Conservation (phyloP, 2,329 filamentous ascomycete species). For the Rachicladosporium sp. region DNA sequence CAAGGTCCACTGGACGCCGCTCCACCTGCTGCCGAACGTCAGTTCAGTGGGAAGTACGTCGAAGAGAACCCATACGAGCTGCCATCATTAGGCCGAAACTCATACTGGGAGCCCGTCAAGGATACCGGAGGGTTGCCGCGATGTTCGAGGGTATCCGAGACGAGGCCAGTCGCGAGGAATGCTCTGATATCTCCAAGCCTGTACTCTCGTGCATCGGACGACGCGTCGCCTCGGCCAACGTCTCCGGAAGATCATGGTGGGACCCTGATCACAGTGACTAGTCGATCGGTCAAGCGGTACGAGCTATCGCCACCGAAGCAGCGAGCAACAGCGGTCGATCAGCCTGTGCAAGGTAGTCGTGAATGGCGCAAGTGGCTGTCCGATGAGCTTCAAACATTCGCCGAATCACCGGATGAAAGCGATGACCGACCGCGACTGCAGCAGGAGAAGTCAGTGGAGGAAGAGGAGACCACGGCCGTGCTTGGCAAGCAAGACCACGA, state of each 20-base stretch:
- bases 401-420: slow-evolving; percentile 19
- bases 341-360: slow-evolving; percentile 23
- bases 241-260: slow-evolving; percentile 17
- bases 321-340: neutral
- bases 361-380: slow-evolving; percentile 38
- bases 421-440: slow-evolving; percentile 17
- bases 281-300: slow-evolving; percentile 32
- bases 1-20: slow-evolving; percentile 26
- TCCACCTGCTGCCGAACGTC: neutral
- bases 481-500: no score
- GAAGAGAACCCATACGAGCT: slow-evolving; percentile 23
- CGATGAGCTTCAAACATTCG: slow-evolving; percentile 19
- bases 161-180: slow-evolving; percentile 3
- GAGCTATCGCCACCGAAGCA: slow-evolving; percentile 21
- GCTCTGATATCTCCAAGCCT: slow-evolving; percentile 32
- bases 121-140: slow-evolving; percentile 12
- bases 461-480: neutral
- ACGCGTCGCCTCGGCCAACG: slow-evolving; percentile 20
- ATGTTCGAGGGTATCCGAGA: slow-evolving; percentile 8
- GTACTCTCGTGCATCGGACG: slow-evolving; percentile 33
- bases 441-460: slow-evolving; percentile 19
- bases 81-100: slow-evolving; percentile 10
- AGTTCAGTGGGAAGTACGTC: neutral
- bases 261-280: slow-evolving; percentile 32
- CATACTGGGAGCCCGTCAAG: slow-evolving; percentile 6